Evolutionary conservation across 2,329 filamentous ascomycete species (phyloP).

Genomic region (Colletotrichum sp.): DNA sequence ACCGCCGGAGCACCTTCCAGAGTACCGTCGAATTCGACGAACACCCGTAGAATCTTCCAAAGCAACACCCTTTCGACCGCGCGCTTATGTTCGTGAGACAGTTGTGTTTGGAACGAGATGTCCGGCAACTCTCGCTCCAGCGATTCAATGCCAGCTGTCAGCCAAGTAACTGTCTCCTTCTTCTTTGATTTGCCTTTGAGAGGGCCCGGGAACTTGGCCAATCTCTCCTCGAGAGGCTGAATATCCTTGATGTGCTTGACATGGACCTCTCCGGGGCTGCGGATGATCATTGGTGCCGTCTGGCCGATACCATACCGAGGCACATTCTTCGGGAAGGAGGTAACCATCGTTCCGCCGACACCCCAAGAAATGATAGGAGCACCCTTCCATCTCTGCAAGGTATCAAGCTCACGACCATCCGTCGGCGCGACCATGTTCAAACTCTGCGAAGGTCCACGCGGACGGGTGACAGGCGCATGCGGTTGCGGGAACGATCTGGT

Average conservation of each 20-base stretch:
- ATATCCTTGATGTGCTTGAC: conserved; percentile 78
- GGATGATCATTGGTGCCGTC: conserved; percentile 76
- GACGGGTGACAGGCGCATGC: conserved; percentile 40
- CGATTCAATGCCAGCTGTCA: conserved; percentile 75
- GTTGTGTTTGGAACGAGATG: conserved; percentile 48
- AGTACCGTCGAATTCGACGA: conserved; percentile 86
- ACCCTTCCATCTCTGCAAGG: conserved; percentile 89
- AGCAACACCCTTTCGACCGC: conserved; percentile 80
- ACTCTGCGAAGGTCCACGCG: conserved; percentile 58
- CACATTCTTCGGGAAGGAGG: conserved; percentile 86
- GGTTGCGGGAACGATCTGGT: conserved; percentile 22
- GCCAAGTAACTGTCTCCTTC: conserved; percentile 87
- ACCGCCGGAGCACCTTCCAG: conserved; percentile 76
- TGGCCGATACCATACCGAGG: conserved; percentile 83
- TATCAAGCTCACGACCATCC: conserved; percentile 74
- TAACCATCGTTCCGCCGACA: conserved; percentile 81
- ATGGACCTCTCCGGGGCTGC: conserved; percentile 81
- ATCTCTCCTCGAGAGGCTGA: conserved; percentile 71
- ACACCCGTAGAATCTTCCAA: conserved; percentile 83
- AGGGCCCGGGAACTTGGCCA: conserved; percentile 87
- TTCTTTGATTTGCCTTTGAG: conserved; percentile 91
- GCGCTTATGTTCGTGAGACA: conserved; percentile 70
- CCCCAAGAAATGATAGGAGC: conserved; percentile 87
- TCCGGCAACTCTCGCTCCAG: conserved; percentile 67
- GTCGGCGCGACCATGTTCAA: conserved; percentile 66